Conservation (phyloP, 768 basidiomycete genomes). For the Cystofilobasidium ferigula region DNA sequence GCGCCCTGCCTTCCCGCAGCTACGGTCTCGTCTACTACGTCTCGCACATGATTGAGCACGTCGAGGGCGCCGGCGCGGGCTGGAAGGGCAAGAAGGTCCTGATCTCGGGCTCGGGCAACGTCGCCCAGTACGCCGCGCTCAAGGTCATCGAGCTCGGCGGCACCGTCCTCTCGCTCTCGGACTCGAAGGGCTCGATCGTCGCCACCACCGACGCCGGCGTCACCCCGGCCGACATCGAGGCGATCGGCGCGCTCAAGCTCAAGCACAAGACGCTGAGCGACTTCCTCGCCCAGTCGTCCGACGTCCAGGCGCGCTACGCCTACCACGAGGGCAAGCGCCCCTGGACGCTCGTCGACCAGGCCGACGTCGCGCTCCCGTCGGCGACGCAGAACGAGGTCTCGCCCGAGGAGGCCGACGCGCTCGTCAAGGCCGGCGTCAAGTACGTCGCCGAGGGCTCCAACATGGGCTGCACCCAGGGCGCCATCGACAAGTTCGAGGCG, state of each 20-base stretch:
- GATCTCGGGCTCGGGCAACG: conserved; percentile 56
- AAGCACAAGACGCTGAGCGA: conserved; percentile 33
- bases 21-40: conserved; percentile 70
- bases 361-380: conserved; percentile 59
- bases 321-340: conserved; percentile 48
- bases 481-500: conserved; percentile 59
- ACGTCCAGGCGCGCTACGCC: conserved; percentile 36
- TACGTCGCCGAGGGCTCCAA: conserved; percentile 68
- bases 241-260: conserved; percentile 49
- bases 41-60: conserved; percentile 48
- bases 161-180: conserved; percentile 58
- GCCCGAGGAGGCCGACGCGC: conserved; percentile 55
- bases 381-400: conserved; percentile 64
- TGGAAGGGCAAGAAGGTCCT: conserved; percentile 43
- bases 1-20: not conserved
- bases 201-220: conserved; percentile 46
- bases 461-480: conserved; percentile 65
- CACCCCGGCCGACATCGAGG: conserved; percentile 48
- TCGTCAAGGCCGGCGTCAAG: conserved; percentile 56
- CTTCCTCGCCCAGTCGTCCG: conserved; percentile 29
- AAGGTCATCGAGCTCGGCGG: conserved; percentile 68
- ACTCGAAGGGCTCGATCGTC: conserved; percentile 61
- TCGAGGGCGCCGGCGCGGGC: conserved; percentile 39
- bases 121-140: conserved; percentile 61
- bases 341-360: conserved; percentile 54